Percentiles rank a stretch among this genome's conserved stretches.
Conservation (phyloP, 192 early-diverging fungal species). For the Lobosporangium transversale region DNA sequence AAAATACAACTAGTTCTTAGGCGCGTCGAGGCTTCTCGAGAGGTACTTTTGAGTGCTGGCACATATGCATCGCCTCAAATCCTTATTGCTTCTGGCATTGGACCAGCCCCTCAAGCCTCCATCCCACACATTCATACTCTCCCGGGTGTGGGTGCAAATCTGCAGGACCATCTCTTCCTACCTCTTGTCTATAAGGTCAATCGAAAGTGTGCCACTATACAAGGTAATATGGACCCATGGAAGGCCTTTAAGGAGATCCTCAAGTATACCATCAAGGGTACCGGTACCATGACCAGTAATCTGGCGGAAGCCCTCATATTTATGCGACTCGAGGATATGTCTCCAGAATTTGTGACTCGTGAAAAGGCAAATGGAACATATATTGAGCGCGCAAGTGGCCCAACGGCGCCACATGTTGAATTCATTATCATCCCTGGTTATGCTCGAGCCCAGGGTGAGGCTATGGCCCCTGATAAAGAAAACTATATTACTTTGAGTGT, state of each 20-base stretch:
- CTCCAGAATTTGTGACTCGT: constrained; percentile 44
- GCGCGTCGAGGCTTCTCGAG: constrained; percentile 39
- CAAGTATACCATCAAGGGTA: constrained; percentile 24
- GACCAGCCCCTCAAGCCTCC: constrained; percentile 28
- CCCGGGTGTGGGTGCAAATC: constrained; percentile 49
- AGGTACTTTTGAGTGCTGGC: constrained; percentile 58
- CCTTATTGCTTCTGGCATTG: constrained; percentile 56
- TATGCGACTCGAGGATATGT: constrained; percentile 39
- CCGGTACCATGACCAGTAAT: constrained; percentile 16
- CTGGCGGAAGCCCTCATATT: constrained; percentile 19
- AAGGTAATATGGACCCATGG: not conserved
- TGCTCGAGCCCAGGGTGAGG: constrained; percentile 1
- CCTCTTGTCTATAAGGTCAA: constrained; percentile 24
- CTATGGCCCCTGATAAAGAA: constrained; percentile 1
- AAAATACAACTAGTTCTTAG: not conserved
- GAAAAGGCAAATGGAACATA: constrained; percentile 49
- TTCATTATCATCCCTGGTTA: constrained; percentile 22
- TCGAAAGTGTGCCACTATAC: too few relatives aligned
- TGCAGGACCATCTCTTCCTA: constrained; percentile 52
- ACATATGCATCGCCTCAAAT: constrained; percentile 52
- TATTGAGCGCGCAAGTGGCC: constrained; percentile 39
- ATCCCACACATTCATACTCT: constrained; percentile 51
- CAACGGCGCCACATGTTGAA: constrained; percentile 32
- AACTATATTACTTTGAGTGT: constrained; percentile 28
- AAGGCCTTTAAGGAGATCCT: not conserved